Base-by-base conservation (phyloP, 1,284 basidiomycete species). In the Cryptococcus maquisensis region DNA sequence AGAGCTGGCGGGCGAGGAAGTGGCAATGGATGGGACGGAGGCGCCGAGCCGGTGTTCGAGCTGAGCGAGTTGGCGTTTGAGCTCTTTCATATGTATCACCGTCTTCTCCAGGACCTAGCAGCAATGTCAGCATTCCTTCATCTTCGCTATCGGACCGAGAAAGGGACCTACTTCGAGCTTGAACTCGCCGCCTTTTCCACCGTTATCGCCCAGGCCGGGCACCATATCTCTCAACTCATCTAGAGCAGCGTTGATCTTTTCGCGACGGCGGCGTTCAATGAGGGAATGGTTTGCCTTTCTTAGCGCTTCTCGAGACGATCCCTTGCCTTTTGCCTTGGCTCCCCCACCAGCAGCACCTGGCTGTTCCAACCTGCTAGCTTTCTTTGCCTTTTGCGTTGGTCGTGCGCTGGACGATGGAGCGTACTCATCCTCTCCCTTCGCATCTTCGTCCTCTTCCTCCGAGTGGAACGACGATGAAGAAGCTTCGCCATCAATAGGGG, bases 181-280 rank as follows among this genome's bases (percentile, higher is more conserved):
- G 65, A 76, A 76, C 56, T 76, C 75, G 16, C 75, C 75, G 0
- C 66, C 73, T 50, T 72, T 71, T 3, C 67, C 66, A 13, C 57
- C 52, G 28, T 71, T 69, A 9, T 66, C 68, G 2, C 69, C 69
- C 35, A 76, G 59, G 21, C 72, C 73, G 9, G 75, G 75, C 1
- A 75, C 73, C 75, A 76, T 76, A 38, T 56, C 55, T 32, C 75
- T 64, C 53, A 76, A 56, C 26, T 74, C 68, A 3, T 63, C 57
- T 38, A 76, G 57, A 3, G 75, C 75, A 16, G 63, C 57, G 54
- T 76, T 76, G 50, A 76, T 76, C 68, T 76, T 76, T 55, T 76
- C 75, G 53, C 75, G 66, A 37, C 75, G 52, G 16, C 75, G 56
- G 10, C 72, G 57, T 62, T 76, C 75, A 21, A 76, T 76, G 55